These are phyloP conservation scores for Apiospora sp. DNA, from an alignment of 2,329 filamentous ascomycete species.

Conservation along the genomic window DNA sequence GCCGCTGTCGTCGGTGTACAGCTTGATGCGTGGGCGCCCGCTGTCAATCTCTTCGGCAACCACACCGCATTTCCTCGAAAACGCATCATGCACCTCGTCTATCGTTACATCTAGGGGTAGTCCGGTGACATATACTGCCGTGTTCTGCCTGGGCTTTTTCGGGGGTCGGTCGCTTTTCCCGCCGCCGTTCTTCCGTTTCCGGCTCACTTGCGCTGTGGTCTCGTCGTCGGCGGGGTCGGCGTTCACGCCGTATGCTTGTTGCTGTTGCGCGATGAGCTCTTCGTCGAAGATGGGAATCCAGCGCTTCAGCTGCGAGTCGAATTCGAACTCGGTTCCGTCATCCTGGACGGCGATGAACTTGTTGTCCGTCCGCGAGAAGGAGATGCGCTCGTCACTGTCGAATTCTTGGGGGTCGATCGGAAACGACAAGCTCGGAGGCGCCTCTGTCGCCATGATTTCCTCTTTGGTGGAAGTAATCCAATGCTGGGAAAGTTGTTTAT, in stretches of 20 bases:
- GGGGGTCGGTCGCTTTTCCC: slow-evolving; percentile 57
- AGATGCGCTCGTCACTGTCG: slow-evolving; percentile 81
- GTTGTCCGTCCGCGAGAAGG: slow-evolving; percentile 82
- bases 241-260: slow-evolving; percentile 41
- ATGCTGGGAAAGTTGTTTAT: background rate
- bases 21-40: slow-evolving; percentile 86
- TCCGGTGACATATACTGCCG: slow-evolving; percentile 90
- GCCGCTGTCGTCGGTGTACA: slow-evolving; percentile 84
- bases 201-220: slow-evolving; percentile 40
- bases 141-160: slow-evolving; percentile 72
- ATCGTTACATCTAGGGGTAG: slow-evolving; percentile 81
- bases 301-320: slow-evolving; percentile 72
- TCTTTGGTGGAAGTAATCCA: background rate
- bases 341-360: slow-evolving; percentile 87
- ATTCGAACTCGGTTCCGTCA: slow-evolving; percentile 86
- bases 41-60: slow-evolving; percentile 95
- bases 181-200: slow-evolving; percentile 48
- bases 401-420: slow-evolving; percentile 73
- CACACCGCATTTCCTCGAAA: slow-evolving; percentile 85
- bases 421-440: slow-evolving; percentile 47
- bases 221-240: slow-evolving; percentile 44
- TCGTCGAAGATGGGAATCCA: slow-evolving; percentile 74
- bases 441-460: slow-evolving; percentile 23
- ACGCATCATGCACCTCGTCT: slow-evolving; percentile 83
- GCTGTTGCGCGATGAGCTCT: slow-evolving; percentile 45